Percentiles rank a stretch among this genome's conserved stretches.
These are phyloP conservation scores for Rhizophora apiculata DNA, from an alignment of 345 rosid genomes.

Conservation along the genomic window DNA sequence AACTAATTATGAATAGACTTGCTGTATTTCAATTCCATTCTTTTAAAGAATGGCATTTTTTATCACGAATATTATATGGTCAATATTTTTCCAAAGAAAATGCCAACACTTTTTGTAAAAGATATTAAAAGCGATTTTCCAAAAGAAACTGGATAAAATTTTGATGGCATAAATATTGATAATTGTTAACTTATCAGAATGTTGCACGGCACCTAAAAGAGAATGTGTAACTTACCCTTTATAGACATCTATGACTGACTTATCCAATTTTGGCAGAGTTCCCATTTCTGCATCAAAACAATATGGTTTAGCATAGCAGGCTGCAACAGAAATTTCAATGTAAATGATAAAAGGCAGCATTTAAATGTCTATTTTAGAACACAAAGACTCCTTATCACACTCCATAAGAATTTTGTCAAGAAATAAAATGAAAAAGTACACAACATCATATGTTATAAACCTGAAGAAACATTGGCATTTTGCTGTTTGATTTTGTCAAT, in stretches of 20 bases:
- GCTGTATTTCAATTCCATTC: no score
- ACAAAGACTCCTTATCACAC: background rate
- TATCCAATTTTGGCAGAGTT: conserved; percentile 67
- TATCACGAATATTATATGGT: background rate
- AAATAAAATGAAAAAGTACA: no score
- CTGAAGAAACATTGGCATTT: conserved; percentile 59
- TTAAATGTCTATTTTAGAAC: conserved; percentile 35
- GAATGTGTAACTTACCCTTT: conserved; percentile 46
- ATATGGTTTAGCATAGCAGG: no score
- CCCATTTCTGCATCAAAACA: conserved; percentile 6
- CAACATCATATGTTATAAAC: conserved; percentile 24
- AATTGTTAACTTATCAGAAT: no score
- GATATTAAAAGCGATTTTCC: background rate
- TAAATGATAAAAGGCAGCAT: conserved; percentile 13
- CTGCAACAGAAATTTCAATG: no score
- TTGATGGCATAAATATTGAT: no score
- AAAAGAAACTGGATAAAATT: no score
- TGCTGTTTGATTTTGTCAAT: conserved; percentile 58
- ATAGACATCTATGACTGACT: conserved; percentile 56
- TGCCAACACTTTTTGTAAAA: background rate
- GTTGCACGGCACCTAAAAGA: background rate
- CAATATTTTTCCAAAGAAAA: background rate
- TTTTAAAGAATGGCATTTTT: no score
- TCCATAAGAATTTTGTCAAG: background rate
- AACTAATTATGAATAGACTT: background rate